Base-by-base conservation (phyloP, 495 filamentous ascomycete species). In the Rhypophila decipiens region DNA sequence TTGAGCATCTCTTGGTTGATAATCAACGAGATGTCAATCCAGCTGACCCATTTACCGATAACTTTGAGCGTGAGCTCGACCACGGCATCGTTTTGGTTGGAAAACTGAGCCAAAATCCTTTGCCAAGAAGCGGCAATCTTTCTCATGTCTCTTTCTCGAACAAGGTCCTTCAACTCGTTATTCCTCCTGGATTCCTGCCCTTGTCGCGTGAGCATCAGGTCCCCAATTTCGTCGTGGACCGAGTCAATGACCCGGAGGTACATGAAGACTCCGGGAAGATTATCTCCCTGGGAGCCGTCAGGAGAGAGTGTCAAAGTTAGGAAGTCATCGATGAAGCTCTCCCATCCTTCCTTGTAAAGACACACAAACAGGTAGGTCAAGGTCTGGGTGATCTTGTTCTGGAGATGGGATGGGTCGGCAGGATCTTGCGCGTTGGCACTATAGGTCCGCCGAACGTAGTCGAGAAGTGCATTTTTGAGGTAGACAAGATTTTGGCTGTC, bases 381-480 rank as follows among this genome's bases (percentile, higher is more conserved):
- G 24, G 90, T 95, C 66, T 99, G 93, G 21, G 89, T 87, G 50
- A 97, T 83, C 66, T 99, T 99, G 67, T 97, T 99, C 68, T 97
- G 94, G 24, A 99, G 83, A 52, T 76, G 75, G 27, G 81, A 53
- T 9, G 82, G 75, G 63, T 96, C 90, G 47, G 75, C 62, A 18
- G 69, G 66, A 18, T 70, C 68, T 36, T 72, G 73, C 35, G 71
- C 69, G 17, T 73, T 70, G 15, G 70, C 72, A 17, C 81, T 74
- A 61, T 94, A 99, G 29, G 76, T 78, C 49, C 79, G 77, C 43
- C 77, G 76, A 15, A 89, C 72, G 61, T 96, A 96, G 42, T 75
- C 75, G 59, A 95, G 66, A 51, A 99, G 66, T 20, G 78, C 78
- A 57, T 93, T 81, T 58, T 84, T 86, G 50, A 96, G 75, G 51